Conservation (phyloP, 2,329 filamentous ascomycete species). For the Diplocarpon mali region DNA sequence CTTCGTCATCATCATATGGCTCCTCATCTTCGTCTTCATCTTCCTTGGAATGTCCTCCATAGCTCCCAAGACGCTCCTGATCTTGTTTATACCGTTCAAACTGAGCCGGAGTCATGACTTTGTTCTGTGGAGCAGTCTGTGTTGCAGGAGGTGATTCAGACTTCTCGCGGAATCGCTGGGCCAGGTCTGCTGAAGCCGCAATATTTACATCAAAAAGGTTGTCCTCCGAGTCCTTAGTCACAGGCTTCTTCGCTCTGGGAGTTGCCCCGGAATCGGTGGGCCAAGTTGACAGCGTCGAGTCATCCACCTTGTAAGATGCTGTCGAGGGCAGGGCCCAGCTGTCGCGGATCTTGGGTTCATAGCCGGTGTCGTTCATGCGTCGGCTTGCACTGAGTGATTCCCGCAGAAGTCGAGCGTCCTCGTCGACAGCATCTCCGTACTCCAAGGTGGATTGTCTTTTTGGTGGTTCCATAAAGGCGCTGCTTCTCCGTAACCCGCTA, state of each 20-base stretch:
- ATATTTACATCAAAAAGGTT: conserved; percentile 24
- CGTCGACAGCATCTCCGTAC: conserved; percentile 22
- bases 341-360: conserved; percentile 16
- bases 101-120: conserved; percentile 83
- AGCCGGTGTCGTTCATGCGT: conserved; percentile 18
- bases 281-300: conserved; percentile 14
- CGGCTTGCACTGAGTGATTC: conserved; percentile 25
- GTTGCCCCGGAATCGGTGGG: conserved; percentile 17
- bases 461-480: conserved; percentile 15
- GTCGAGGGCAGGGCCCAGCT: conserved; percentile 22
- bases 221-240: conserved; percentile 18
- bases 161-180: conserved; percentile 21
- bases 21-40: conserved; percentile 55
- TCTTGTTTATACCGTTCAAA: conserved; percentile 75
- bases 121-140: conserved; percentile 41
- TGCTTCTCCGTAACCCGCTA: conserved; percentile 23
- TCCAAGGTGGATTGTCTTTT: conserved; percentile 23
- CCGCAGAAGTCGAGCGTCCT: conserved; percentile 25
- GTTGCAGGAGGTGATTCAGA: conserved; percentile 8
- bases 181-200: conserved; percentile 20
- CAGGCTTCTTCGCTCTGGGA: conserved; percentile 17
- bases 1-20: conserved; percentile 63
- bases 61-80: conserved; percentile 47
- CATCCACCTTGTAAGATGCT: conserved; percentile 13
- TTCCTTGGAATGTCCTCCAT: conserved; percentile 35